Evolutionary conservation across 495 filamentous ascomycete species (phyloP).

Genomic region (Wilcoxina mikolae): DNA sequence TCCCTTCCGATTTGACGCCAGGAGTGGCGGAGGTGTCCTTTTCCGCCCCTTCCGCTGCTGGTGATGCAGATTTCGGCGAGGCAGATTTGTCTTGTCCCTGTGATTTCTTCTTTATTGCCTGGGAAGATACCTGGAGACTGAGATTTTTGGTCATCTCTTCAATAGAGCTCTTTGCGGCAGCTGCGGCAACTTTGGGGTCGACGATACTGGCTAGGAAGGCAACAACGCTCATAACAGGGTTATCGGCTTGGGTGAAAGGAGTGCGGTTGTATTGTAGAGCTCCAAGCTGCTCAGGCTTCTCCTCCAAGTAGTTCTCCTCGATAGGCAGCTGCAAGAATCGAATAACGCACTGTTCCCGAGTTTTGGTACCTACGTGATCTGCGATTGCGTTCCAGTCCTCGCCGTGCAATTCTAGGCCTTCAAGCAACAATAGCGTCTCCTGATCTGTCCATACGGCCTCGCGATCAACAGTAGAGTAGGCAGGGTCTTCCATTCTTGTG

Average conservation of each 20-base stretch:
- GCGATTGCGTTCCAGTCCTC: constrained; percentile 91
- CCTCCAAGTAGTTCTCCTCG: constrained; percentile 75
- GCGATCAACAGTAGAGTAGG: constrained; percentile 58
- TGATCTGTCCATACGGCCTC: constrained; percentile 81
- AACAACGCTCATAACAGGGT: constrained; percentile 88
- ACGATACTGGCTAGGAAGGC: constrained; percentile 80
- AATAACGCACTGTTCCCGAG: constrained; percentile 89
- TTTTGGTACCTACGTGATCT: constrained; percentile 77
- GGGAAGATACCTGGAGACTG: constrained; percentile 43
- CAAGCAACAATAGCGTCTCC: constrained; percentile 69
- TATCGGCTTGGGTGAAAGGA: constrained; percentile 78
- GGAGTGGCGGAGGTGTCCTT: constrained; percentile 31
- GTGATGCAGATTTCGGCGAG: constrained; percentile 5
- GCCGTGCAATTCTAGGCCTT: constrained; percentile 78
- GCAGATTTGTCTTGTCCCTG: constrained; percentile 30
- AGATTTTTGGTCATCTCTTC: constrained; percentile 68
- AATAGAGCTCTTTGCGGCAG: constrained; percentile 69
- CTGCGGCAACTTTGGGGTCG: constrained; percentile 74
- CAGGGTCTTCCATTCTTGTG: constrained; percentile 73
- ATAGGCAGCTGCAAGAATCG: constrained; percentile 89
- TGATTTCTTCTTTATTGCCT: constrained; percentile 41
- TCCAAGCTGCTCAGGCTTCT: constrained; percentile 47
- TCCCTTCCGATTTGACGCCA: constrained; percentile 41
- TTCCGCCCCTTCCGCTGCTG: constrained; percentile 32
- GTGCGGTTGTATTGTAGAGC: constrained; percentile 53